phyloP scores from a whole-genome alignment of 441 rosid species.

The Rhodomyrtus psidioides region DNA sequence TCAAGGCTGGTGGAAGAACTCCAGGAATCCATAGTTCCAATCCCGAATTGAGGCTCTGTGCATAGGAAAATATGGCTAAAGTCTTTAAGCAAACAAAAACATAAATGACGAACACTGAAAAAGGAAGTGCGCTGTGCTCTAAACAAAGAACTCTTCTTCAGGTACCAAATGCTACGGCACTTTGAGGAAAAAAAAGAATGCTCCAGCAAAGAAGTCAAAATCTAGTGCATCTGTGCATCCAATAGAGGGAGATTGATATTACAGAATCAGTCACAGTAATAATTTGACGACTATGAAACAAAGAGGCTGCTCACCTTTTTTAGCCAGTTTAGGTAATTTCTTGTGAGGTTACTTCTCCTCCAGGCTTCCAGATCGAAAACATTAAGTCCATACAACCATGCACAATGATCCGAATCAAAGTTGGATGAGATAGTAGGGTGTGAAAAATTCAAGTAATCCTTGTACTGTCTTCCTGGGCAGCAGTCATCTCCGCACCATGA shows the following conservation, averaged over 20 bases:
- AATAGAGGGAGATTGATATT: background rate
- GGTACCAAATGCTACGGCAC: background rate
- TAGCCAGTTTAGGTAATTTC: conserved; percentile 62
- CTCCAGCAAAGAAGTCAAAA: background rate
- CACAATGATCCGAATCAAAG: conserved; percentile 51
- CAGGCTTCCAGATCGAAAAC: conserved; percentile 78
- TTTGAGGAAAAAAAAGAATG: background rate
- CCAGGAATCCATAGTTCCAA: conserved; percentile 83
- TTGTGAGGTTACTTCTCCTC: conserved; percentile 68
- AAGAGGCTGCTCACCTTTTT: conserved; percentile 43
- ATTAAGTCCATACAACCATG: conserved; percentile 93
- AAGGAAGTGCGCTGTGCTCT: background rate
- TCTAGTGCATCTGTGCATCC: background rate
- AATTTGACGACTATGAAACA: background rate
- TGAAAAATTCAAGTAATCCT: conserved; percentile 80
- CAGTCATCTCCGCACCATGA: conserved; percentile 75
- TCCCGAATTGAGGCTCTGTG: conserved; percentile 65
- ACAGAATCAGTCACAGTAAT: background rate
- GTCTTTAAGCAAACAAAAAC: background rate
- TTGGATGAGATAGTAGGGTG: conserved; percentile 53
- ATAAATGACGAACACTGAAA: background rate
- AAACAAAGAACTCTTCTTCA: background rate
- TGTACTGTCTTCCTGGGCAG: conserved; percentile 72
- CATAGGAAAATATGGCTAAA: background rate
- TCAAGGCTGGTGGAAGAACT: conserved; percentile 64